These are phyloP conservation scores for Fennellomyces sp. DNA, from an alignment of 371 early-diverging fungal genomes.

Conservation along the genomic window DNA sequence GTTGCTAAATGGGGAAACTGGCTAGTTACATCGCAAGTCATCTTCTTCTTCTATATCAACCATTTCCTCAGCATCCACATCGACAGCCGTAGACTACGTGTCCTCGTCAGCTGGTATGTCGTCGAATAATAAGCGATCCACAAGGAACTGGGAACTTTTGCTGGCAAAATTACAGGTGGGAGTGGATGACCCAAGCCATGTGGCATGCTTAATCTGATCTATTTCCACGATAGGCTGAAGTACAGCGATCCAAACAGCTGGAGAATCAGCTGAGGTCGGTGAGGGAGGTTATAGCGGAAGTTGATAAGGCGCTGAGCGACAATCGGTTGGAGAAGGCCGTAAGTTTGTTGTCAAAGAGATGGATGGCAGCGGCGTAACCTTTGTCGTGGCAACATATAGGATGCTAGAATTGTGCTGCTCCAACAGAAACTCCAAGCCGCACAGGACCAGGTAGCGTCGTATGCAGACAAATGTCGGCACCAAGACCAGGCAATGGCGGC, in stretches of 20 bases:
- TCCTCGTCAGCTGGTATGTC: not conserved
- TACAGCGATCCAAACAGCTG: constrained; percentile 38
- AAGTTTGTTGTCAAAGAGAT: constrained; percentile 1
- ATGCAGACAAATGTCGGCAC: constrained; percentile 30
- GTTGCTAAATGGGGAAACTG: not conserved
- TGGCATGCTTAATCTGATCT: not conserved
- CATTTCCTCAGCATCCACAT: constrained; percentile 9
- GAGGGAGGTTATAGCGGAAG: constrained; percentile 25
- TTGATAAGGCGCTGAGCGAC: constrained; percentile 18
- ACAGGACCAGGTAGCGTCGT: constrained; percentile 17
- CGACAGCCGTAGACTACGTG: constrained; percentile 1
- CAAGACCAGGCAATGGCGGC: constrained; percentile 27
- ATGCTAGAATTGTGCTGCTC: constrained; percentile 17
- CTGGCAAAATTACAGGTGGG: constrained; percentile 38
- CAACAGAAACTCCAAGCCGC: constrained; percentile 23
- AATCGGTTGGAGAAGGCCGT: constrained; percentile 17
- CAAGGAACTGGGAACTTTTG: constrained; percentile 29
- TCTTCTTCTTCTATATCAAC: constrained; percentile 20
- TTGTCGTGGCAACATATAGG: constrained; percentile 6
- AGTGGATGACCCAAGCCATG: not conserved
- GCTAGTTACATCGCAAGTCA: constrained; percentile 12
- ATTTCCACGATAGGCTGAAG: constrained; percentile 20
- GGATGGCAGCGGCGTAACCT: not conserved
- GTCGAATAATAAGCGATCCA: constrained; percentile 7
- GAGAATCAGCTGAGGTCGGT: constrained; percentile 33